Percentiles rank a stretch among this genome's conserved stretches.
phyloP scores from a whole-genome alignment of 345 rosid genomes.

The Brassica napus region DNA sequence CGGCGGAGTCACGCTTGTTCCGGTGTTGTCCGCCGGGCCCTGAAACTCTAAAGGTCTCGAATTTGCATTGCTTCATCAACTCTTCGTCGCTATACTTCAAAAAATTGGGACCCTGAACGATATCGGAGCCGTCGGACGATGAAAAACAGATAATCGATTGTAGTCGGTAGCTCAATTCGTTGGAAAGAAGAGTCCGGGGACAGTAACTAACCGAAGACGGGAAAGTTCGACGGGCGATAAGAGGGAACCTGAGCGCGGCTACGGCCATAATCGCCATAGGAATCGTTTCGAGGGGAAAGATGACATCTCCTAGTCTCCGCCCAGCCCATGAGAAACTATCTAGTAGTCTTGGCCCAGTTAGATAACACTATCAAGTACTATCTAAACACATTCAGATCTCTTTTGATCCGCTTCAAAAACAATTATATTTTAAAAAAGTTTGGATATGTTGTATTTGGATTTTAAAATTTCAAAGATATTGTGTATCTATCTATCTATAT shows the following conservation, averaged over 20 bases:
- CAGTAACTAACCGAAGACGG: not conserved
- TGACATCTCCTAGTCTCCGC: slow-evolving; percentile 13
- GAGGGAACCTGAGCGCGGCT: slow-evolving; percentile 37
- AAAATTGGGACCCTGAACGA: slow-evolving; percentile 33
- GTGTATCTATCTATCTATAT: too few species aligned
- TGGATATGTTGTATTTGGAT: too few species aligned
- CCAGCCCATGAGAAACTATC: not conserved
- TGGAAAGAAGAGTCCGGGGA: not conserved
- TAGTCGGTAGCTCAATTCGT: not conserved
- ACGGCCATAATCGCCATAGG: slow-evolving; percentile 40
- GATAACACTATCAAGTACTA: not conserved
- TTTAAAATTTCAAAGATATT: too few species aligned
- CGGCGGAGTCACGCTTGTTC: slow-evolving; percentile 93
- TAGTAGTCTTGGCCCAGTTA: slow-evolving; percentile 11
- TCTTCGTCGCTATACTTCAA: slow-evolving; percentile 65
- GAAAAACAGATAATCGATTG: slow-evolving; percentile 21
- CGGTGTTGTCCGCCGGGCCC: slow-evolving; percentile 99
- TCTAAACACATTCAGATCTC: not conserved
- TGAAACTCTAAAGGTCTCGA: slow-evolving; percentile 69
- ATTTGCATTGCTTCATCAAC: slow-evolving; percentile 74
- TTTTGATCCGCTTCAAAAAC: not conserved
- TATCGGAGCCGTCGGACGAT: slow-evolving; percentile 21
- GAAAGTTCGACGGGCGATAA: slow-evolving; percentile 18
- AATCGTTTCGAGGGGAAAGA: slow-evolving; percentile 5
- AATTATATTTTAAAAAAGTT: too few species aligned